Conservation (phyloP, 371 early-diverging fungal genomes). For the Mortierella sp. region DNA sequence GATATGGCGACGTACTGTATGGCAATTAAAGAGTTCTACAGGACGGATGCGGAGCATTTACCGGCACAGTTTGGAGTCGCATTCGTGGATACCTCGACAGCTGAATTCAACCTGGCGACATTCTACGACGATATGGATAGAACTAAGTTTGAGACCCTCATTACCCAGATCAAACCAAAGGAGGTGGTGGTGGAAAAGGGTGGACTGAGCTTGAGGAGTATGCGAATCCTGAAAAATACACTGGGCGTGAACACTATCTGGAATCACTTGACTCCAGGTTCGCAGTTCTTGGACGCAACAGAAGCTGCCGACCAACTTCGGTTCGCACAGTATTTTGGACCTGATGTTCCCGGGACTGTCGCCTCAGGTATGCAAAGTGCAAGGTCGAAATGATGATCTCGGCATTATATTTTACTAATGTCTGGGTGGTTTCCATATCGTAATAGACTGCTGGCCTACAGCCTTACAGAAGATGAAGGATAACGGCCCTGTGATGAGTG, state of each 20-base stretch:
- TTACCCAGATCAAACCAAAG: constrained; percentile 91
- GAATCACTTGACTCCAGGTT: constrained; percentile 79
- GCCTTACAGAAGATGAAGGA: constrained; percentile 54
- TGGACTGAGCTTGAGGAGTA: constrained; percentile 70
- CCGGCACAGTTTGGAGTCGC: constrained; percentile 77
- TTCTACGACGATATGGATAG: constrained; percentile 91
- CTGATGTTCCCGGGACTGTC: constrained; percentile 27
- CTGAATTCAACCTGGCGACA: constrained; percentile 84
- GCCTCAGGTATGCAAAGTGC: constrained; percentile 27
- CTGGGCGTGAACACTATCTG: constrained; percentile 65
- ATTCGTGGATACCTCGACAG: constrained; percentile 97
- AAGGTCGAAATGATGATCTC: no score
- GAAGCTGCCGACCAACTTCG: constrained; percentile 78
- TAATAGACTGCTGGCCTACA: constrained; percentile 82
- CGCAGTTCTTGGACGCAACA: constrained; percentile 87
- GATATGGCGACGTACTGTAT: constrained; percentile 95
- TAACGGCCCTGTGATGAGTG: constrained; percentile 66
- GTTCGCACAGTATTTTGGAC: constrained; percentile 73
- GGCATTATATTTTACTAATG: no score
- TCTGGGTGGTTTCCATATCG: no score
- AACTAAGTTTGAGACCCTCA: constrained; percentile 91
- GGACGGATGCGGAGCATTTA: constrained; percentile 39
- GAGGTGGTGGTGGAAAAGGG: constrained; percentile 92
- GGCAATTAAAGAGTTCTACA: constrained; percentile 79
- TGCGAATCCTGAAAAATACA: constrained; percentile 79